Evolutionary conservation across 352 stramenopile species (phyloP), one percentile per base, ranked within the genome.

Genomic region (Phytopythium ostracodes): DNA sequence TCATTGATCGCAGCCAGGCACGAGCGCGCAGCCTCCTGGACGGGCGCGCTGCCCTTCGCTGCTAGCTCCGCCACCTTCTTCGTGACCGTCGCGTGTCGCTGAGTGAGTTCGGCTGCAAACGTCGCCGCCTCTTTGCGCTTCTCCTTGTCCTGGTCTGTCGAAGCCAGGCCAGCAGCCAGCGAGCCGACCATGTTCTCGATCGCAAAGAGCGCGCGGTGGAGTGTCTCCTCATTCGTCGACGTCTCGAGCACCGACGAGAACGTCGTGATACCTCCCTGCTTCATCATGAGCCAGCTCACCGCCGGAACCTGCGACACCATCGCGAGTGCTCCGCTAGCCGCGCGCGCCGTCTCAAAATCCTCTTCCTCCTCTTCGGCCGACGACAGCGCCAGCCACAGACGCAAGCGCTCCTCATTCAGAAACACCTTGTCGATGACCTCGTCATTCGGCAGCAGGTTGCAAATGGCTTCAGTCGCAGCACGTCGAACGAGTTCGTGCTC

Each of bases 401-500:
- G 84, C 15, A 98, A 62, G 70, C 98, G 98, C 25, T 98, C 94
- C 25, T 89, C 72, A 50, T 98, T 94, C 66, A 84, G 66, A 38
- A 99, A 95, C n/a, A 98, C 71, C 62, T 94, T 90, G 18, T 96
- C 82, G 29, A 99, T 90, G 50, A 99, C 91, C 27, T 93, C 77
- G 33, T 96, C 79, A 70, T 98, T 91, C 14, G 91, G 91, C 29
- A 99, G 71, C 60, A 99, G 73, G 68, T 99, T 99, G 69, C 88
- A 97, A 38, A 99, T 77, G 5, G 94, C 84, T 74, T 99, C 97
- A 5, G 97, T 99, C 11, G 96, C 94, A 12, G 97, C 97, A 57
- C 94, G 87, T 60, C 97, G 90, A 59, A 99, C 96, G 61, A 99
- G 86, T 43, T 98, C 87, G 60, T 99, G 95, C 60, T 99, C 96